Conservation (phyloP, 345 rosid genomes). For the Salix koriyanagi region DNA sequence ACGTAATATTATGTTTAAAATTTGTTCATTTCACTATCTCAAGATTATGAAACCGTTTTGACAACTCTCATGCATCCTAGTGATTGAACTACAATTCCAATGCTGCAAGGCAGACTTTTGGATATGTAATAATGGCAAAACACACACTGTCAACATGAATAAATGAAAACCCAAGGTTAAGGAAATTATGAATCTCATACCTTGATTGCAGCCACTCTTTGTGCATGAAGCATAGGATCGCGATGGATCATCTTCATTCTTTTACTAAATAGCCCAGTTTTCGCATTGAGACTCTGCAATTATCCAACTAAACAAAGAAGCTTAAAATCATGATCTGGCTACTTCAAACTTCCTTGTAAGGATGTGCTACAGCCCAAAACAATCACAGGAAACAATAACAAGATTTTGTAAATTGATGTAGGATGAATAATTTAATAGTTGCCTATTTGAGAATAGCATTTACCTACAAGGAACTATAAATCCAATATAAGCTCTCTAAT, state of each 20-base stretch:
- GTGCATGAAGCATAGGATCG: conserved; percentile 78
- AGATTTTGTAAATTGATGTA: neutral
- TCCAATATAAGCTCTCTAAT: too few relatives aligned
- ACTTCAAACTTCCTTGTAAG: neutral
- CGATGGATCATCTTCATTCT: conserved; percentile 88
- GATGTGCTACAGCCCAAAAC: neutral
- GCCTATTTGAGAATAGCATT: neutral
- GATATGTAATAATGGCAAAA: too few relatives aligned
- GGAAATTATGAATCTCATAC: conserved; percentile 25
- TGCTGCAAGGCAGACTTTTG: too few relatives aligned
- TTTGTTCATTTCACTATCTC: neutral
- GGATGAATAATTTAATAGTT: neutral
- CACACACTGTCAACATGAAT: too few relatives aligned
- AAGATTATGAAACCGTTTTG: neutral
- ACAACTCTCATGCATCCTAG: neutral
- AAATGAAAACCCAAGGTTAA: neutral
- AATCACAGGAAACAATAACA: neutral
- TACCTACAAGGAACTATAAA: too few relatives aligned
- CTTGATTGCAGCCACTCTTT: conserved; percentile 91
- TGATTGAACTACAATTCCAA: neutral
- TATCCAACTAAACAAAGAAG: conserved; percentile 45
- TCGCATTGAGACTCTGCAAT: conserved; percentile 88
- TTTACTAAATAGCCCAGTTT: conserved; percentile 84
- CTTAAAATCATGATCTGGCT: conserved; percentile 26
- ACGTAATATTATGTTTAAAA: neutral